Conservation (phyloP, 164 flowering plant genomes). For the Tetrastigma voinierianum region DNA sequence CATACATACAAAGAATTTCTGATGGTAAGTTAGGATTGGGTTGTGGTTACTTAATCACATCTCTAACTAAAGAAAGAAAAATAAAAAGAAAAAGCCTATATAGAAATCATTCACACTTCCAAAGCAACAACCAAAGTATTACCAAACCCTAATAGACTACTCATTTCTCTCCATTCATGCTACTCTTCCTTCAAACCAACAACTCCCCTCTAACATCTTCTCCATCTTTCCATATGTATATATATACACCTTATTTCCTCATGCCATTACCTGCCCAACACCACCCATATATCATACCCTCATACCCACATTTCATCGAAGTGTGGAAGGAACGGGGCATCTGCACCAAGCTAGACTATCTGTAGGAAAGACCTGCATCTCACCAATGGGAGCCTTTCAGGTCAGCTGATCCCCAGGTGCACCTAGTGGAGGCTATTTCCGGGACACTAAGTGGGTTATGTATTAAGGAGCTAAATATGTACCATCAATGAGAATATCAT, state of each 20-base stretch:
- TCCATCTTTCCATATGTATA: conserved; percentile 18
- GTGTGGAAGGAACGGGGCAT: no score
- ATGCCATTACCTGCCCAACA: neutral
- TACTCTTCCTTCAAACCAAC: conserved; percentile 32
- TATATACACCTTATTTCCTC: conserved; percentile 12
- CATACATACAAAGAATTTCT: no score
- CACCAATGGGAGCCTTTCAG: no score
- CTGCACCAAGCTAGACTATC: no score
- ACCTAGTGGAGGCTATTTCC: no score
- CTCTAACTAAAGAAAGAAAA: neutral
- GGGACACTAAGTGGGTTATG: no score
- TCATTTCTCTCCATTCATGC: conserved; percentile 24
- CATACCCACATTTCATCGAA: no score
- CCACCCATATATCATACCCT: neutral
- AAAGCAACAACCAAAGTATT: conserved; percentile 9
- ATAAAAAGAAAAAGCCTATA: neutral
- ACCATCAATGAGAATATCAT: no score
- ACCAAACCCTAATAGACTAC: conserved; percentile 14
- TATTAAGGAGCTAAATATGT: no score
- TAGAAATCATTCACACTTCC: conserved; percentile 7
- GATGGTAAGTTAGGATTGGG: conserved; percentile 6
- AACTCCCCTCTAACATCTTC: conserved; percentile 32
- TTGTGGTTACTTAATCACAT: neutral
- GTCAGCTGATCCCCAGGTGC: no score
- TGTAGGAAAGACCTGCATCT: no score